Evolutionary conservation across 495 filamentous ascomycete genomes (phyloP).

Genomic region (Talaromyces wortmannii): DNA sequence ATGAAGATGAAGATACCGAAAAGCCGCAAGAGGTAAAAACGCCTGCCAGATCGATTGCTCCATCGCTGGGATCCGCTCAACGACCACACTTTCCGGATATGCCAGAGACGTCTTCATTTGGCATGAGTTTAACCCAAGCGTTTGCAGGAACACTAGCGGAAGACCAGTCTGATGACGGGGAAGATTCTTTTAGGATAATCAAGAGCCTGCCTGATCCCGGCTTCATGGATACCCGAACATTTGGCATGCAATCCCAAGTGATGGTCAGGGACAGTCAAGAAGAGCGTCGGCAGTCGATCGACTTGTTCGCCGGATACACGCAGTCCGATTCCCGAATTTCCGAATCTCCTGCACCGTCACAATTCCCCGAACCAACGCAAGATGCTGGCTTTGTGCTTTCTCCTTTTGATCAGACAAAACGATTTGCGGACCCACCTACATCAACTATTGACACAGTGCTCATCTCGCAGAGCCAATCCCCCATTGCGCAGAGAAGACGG

Average conservation of each 20-base stretch:
- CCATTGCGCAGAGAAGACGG: conserved; percentile 52
- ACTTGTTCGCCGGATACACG: conserved; percentile 21
- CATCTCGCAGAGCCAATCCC: conserved; percentile 49
- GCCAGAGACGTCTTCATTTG: conserved; percentile 39
- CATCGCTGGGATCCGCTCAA: conserved; percentile 20
- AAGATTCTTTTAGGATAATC: conserved; percentile 20
- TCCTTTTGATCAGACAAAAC: conserved; percentile 46
- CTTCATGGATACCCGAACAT: conserved; percentile 29
- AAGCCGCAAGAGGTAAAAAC: conserved; percentile 18
- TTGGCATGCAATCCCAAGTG: conserved; percentile 42
- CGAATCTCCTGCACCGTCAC: conserved; percentile 39
- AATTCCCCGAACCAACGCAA: conserved; percentile 73
- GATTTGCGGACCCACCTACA: conserved; percentile 54
- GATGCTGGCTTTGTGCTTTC: conserved; percentile 69
- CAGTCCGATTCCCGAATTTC: conserved; percentile 29
- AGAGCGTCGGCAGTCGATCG: conserved; percentile 17
- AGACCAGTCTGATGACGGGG: conserved; percentile 28
- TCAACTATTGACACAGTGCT: conserved; percentile 69
- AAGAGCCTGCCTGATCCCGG: conserved; percentile 44
- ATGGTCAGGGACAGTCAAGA: conserved; percentile 63
- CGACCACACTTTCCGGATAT: conserved; percentile 49
- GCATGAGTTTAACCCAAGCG: conserved; percentile 80
- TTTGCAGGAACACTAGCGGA: conserved; percentile 89
- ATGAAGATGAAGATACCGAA: conserved; percentile 27
- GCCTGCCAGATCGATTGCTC: conserved; percentile 22